These are phyloP conservation scores for Parathielavia appendiculata DNA, from an alignment of 495 filamentous ascomycete genomes.

Conservation along the genomic window DNA sequence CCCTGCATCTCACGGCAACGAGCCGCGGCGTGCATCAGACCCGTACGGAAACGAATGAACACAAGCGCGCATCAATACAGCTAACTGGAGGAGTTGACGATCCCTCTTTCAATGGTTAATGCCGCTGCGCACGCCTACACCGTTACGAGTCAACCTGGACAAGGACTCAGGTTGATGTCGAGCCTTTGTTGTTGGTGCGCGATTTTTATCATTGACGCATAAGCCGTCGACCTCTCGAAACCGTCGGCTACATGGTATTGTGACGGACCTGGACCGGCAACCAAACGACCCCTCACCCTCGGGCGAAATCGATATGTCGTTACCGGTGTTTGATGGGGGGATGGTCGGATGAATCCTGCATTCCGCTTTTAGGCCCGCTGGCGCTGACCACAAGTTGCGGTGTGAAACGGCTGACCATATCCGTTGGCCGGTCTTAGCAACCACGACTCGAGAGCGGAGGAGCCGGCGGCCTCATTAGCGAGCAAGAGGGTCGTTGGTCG, in stretches of 20 bases:
- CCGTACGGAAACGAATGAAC: background rate
- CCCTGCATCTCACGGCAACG: background rate
- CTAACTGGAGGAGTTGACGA: background rate
- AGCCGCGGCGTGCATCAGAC: background rate
- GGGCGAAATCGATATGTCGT: constrained; percentile 4
- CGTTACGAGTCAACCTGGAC: background rate
- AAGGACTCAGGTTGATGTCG: constrained; percentile 23
- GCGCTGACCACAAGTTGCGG: constrained; percentile 21
- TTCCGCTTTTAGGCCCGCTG: constrained; percentile 9
- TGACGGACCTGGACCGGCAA: constrained; percentile 1
- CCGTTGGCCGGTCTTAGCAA: too few species aligned
- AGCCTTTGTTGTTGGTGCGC: constrained; percentile 20
- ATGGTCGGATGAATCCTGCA: background rate
- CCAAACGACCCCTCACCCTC: constrained; percentile 7
- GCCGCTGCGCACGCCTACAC: background rate
- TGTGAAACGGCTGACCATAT: constrained; percentile 12
- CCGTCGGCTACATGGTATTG: background rate
- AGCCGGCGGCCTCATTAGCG: constrained; percentile 12
- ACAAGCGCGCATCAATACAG: background rate
- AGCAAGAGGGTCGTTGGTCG: constrained; percentile 7
- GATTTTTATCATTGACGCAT: constrained; percentile 24
- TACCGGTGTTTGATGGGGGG: constrained; percentile 6
- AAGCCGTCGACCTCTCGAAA: background rate
- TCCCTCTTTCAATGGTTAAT: background rate
- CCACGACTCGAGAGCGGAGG: background rate